These are phyloP conservation scores for Naganishia liquefaciens DNA, from an alignment of 1,284 basidiomycete genomes.

Conservation along the genomic window DNA sequence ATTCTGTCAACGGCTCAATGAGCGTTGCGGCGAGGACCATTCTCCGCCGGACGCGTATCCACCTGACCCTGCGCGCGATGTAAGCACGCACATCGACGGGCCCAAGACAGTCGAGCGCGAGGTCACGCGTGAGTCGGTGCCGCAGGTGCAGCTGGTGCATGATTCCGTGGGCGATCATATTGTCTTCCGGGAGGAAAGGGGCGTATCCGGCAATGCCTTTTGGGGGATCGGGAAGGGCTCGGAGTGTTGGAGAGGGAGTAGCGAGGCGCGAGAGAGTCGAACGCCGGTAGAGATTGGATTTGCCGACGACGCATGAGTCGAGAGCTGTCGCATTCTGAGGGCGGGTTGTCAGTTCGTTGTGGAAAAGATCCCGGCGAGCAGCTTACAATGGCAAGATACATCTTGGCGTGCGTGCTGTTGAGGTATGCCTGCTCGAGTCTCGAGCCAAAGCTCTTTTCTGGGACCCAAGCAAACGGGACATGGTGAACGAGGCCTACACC, in stretches of 20 bases:
- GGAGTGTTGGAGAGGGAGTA: constrained; percentile 46
- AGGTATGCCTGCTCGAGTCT: constrained; percentile 90
- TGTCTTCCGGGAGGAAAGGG: constrained; percentile 88
- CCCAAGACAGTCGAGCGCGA: constrained; percentile 83
- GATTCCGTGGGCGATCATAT: constrained; percentile 84
- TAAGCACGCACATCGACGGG: constrained; percentile 79
- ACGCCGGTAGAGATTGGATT: constrained; percentile 90
- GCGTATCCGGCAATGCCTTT: constrained; percentile 72
- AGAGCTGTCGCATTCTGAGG: constrained; percentile 63
- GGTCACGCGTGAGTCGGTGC: constrained; percentile 83
- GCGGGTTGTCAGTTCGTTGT: background rate
- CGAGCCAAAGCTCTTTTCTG: constrained; percentile 70
- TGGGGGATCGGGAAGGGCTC: constrained; percentile 40
- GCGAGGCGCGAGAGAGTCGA: constrained; percentile 62
- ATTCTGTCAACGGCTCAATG: constrained; percentile 86
- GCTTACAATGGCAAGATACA: constrained; percentile 86
- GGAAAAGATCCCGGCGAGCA: background rate
- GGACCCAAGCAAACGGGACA: constrained; percentile 82
- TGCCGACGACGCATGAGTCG: constrained; percentile 96
- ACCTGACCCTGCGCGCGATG: constrained; percentile 79
- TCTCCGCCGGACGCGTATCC: constrained; percentile 90
- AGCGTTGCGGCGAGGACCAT: constrained; percentile 84
- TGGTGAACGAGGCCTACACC: constrained; percentile 88
- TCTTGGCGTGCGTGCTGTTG: constrained; percentile 96
- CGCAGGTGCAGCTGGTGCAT: constrained; percentile 87